Evolutionary conservation across 495 filamentous ascomycete genomes (phyloP).

Genomic region (Aspergillus coremiiformis): DNA sequence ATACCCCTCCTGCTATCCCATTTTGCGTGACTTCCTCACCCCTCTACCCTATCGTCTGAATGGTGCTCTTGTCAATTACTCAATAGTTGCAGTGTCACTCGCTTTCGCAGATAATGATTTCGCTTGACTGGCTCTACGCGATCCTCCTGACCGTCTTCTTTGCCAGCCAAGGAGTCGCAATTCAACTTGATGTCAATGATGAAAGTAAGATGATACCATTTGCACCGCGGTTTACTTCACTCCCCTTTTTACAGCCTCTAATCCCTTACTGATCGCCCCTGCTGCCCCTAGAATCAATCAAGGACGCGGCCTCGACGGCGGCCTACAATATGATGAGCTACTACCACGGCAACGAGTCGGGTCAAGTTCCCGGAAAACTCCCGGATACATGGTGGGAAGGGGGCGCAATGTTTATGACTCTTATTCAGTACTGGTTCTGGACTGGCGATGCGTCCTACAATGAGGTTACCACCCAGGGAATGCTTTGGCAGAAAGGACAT

Average conservation of each 20-base stretch:
- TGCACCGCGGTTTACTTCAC: not conserved
- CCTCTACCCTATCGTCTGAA: not conserved
- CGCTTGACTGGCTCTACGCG: not conserved
- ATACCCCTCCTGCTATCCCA: not conserved
- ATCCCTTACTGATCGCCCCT: not conserved
- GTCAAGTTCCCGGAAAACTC: constrained; percentile 58
- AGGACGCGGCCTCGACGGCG: constrained; percentile 50
- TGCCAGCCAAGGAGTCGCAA: constrained; percentile 21
- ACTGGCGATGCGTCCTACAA: constrained; percentile 69
- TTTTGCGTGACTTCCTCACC: not conserved
- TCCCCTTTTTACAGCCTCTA: not conserved
- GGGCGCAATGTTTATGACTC: constrained; percentile 64
- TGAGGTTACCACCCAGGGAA: constrained; percentile 49
- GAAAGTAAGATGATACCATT: constrained; percentile 15
- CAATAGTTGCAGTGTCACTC: not conserved
- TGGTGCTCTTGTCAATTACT: not conserved
- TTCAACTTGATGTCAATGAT: constrained; percentile 30
- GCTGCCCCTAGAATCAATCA: constrained; percentile 46
- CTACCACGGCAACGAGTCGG: constrained; percentile 56
- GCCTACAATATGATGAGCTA: constrained; percentile 58
- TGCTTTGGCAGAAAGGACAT: constrained; percentile 62
- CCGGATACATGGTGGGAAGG: constrained; percentile 68
- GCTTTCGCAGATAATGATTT: not conserved
- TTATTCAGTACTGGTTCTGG: constrained; percentile 73
- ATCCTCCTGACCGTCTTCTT: constrained; percentile 22